Percentiles rank a stretch among this genome's conserved stretches.
Conservation (phyloP, 2,329 filamentous ascomycete genomes). For the Aspergillus puulaauensis region DNA sequence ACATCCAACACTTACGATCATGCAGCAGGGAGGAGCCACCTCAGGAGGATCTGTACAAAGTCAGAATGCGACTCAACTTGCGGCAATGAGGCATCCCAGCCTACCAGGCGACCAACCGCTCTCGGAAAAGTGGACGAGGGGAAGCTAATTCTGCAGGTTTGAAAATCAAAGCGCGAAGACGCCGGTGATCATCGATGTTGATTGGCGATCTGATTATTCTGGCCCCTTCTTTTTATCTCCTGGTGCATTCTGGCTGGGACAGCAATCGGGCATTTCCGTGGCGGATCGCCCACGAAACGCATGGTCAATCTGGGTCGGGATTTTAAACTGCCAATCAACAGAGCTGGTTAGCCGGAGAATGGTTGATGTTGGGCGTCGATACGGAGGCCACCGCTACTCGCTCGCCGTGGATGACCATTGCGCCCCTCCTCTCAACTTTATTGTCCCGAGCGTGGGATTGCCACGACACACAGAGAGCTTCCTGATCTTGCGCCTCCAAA, state of each 20-base stretch:
- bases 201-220: slow-evolving; percentile 12
- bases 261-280: slow-evolving; percentile 32
- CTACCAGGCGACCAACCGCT: slow-evolving; percentile 2
- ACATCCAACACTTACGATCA: background rate
- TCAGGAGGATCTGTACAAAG: background rate
- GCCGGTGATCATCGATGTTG: slow-evolving; percentile 12
- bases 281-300: slow-evolving; percentile 28
- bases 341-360: slow-evolving; percentile 6
- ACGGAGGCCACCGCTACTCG: slow-evolving; percentile 17
- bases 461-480: slow-evolving; percentile 9
- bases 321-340: slow-evolving; percentile 31
- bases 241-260: slow-evolving; percentile 5
- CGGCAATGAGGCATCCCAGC: slow-evolving; percentile 7
- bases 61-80: slow-evolving; percentile 2
- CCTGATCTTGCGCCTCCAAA: background rate
- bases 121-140: background rate
- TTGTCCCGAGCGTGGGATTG: background rate
- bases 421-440: slow-evolving; percentile 6
- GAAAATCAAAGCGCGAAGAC: slow-evolving; percentile 15
- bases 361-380: slow-evolving; percentile 24
- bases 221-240: slow-evolving; percentile 11
- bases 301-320: slow-evolving; percentile 25
- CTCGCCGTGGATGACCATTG: background rate
- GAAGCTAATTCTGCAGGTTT: slow-evolving; percentile 11
- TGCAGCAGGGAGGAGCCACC: background rate